Conservation (phyloP, 306 rosid genomes). For the Quillaja saponaria region DNA sequence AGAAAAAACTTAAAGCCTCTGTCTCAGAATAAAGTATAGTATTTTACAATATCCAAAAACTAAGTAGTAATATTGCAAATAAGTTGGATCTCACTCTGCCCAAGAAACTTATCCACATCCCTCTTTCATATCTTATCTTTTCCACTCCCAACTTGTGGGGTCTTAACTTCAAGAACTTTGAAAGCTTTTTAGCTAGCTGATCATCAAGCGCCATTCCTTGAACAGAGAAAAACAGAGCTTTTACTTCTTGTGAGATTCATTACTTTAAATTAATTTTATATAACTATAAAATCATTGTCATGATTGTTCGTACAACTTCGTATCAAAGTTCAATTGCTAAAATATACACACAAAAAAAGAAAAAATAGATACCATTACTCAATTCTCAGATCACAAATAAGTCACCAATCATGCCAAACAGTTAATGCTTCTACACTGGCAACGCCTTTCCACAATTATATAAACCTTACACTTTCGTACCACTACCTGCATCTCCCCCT, state of each 20-base stretch:
- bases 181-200: constrained; percentile 43
- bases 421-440: constrained; percentile 46
- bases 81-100: constrained; percentile 64
- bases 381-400: constrained; percentile 23
- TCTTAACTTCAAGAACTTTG: constrained; percentile 48
- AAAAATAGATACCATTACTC: constrained; percentile 19
- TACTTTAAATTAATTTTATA: not conserved
- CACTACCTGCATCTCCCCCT: constrained; percentile 31
- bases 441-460: constrained; percentile 52
- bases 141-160: constrained; percentile 60
- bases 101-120: constrained; percentile 72
- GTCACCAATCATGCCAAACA: constrained; percentile 58
- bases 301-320: constrained; percentile 76
- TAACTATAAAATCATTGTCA: constrained; percentile 28
- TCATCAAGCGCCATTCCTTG: constrained; percentile 33
- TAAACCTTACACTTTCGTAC: constrained; percentile 50
- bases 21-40: constrained; percentile 27
- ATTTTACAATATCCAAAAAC: constrained; percentile 41
- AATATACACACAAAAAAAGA: constrained; percentile 16
- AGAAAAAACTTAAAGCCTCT: constrained; percentile 20
- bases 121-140: constrained; percentile 65
- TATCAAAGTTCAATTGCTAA: constrained; percentile 40
- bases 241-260: constrained; percentile 29
- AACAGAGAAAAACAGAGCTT: constrained; percentile 20
- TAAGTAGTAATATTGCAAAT: constrained; percentile 20